A percentile compares a stretch with the other conserved stretches of the same genome.
These are phyloP conservation scores for Blakeslea trispora DNA, from an alignment of 371 early-diverging fungal species.

Conservation along the genomic window DNA sequence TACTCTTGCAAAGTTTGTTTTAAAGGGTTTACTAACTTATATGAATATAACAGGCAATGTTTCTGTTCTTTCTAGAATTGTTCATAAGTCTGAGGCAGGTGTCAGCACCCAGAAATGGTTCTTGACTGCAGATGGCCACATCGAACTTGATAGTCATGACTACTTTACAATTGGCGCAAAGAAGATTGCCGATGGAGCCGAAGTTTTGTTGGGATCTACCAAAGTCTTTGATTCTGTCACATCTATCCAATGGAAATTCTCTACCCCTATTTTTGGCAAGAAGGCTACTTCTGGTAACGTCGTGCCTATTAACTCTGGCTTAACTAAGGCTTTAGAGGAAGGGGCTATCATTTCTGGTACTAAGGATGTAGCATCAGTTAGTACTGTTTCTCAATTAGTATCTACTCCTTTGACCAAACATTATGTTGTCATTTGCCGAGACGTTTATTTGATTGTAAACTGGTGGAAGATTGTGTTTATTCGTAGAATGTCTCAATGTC, in stretches of 20 bases:
- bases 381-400: slow-evolving; percentile 9
- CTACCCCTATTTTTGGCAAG: slow-evolving; percentile 44
- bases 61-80: slow-evolving; percentile 18
- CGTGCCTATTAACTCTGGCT: slow-evolving; percentile 1
- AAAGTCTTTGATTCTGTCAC: slow-evolving; percentile 7
- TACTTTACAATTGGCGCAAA: slow-evolving; percentile 26
- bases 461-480: slow-evolving; percentile 33
- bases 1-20: background rate
- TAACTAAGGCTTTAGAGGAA: slow-evolving; percentile 24
- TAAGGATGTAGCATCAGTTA: slow-evolving; percentile 20
- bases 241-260: slow-evolving; percentile 41
- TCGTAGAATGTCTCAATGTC: slow-evolving; percentile 22
- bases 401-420: slow-evolving; percentile 14
- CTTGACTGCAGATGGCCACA: slow-evolving; percentile 40
- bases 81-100: slow-evolving; percentile 26
- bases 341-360: slow-evolving; percentile 27
- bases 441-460: slow-evolving; percentile 21
- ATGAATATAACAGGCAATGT: slow-evolving; percentile 20
- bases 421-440: slow-evolving; percentile 13
- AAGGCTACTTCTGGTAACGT: slow-evolving; percentile 8
- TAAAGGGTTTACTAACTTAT: background rate
- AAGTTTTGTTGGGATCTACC: slow-evolving; percentile 10
- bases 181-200: slow-evolving; percentile 20
- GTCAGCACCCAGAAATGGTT: slow-evolving; percentile 41
- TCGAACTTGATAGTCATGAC: slow-evolving; percentile 37